Conservation (phyloP, 768 basidiomycete species). For the Tulasnella sp. region DNA sequence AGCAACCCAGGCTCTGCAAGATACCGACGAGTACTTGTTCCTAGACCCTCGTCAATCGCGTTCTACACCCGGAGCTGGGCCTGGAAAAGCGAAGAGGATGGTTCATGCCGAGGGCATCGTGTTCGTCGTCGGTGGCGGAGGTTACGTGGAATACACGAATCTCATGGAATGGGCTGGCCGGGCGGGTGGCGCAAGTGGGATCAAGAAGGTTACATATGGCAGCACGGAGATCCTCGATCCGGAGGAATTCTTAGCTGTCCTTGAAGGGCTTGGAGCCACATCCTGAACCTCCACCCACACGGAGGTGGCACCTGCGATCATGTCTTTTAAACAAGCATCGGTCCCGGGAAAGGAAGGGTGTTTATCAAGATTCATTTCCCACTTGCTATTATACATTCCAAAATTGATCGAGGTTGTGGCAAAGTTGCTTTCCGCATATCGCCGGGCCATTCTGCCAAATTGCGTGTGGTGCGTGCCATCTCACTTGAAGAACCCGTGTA, state of each 20-base stretch:
- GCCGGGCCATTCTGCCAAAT: no score
- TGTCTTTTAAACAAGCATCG: no score
- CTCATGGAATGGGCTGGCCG: conserved; percentile 75
- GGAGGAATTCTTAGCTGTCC: conserved; percentile 61
- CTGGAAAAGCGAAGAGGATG: conserved; percentile 43
- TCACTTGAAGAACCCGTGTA: no score
- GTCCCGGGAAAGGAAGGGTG: background rate
- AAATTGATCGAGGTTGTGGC: no score
- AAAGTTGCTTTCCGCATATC: no score
- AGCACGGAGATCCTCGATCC: conserved; percentile 93
- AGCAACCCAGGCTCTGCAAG: conserved; percentile 85
- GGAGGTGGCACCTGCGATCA: no score
- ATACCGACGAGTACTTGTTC: conserved; percentile 92
- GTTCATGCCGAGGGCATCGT: conserved; percentile 82
- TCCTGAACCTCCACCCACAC: background rate
- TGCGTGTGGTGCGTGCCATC: no score
- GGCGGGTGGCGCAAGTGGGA: conserved; percentile 24
- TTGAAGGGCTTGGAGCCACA: conserved; percentile 29
- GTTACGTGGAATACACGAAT: conserved; percentile 96
- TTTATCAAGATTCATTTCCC: background rate
- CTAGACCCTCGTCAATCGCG: conserved; percentile 83
- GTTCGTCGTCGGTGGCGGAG: conserved; percentile 92
- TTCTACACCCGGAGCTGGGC: conserved; percentile 31
- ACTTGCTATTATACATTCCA: background rate
- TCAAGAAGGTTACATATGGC: conserved; percentile 84